Evolutionary conservation across 2,329 filamentous ascomycete species (phyloP).

Genomic region (Xylariaceae sp.): DNA sequence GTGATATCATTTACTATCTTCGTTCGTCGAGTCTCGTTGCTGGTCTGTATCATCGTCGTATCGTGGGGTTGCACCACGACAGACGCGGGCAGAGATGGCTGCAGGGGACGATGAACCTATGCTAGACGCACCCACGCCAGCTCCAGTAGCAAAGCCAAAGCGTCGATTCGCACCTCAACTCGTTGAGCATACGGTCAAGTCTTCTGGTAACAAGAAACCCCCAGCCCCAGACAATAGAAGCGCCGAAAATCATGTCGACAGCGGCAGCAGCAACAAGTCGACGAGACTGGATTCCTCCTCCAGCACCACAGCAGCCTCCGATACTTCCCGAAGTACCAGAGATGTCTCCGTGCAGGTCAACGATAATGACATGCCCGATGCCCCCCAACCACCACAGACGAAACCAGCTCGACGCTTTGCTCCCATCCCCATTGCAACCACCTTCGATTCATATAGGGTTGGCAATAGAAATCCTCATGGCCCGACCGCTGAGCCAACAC

Average conservation of each 20-base stretch:
- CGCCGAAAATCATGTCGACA: not conserved
- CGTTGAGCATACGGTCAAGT: slow-evolving; percentile 33
- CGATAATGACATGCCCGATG: slow-evolving; percentile 27
- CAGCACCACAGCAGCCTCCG: slow-evolving; percentile 2
- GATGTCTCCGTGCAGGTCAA: slow-evolving; percentile 31
- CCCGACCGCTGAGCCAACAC: slow-evolving; percentile 57
- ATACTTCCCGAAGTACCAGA: slow-evolving; percentile 23
- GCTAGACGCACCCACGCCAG: slow-evolving; percentile 2
- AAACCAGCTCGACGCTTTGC: slow-evolving; percentile 53
- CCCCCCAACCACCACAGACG: slow-evolving; percentile 17
- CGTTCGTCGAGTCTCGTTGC: too few species aligned
- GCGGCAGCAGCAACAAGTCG: slow-evolving; percentile 13
- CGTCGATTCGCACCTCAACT: slow-evolving; percentile 34
- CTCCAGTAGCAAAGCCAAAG: slow-evolving; percentile 27
- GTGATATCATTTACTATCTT: too few species aligned
- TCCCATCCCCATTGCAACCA: slow-evolving; percentile 71
- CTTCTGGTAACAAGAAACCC: slow-evolving; percentile 16
- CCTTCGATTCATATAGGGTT: slow-evolving; percentile 57
- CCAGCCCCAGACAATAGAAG: not conserved
- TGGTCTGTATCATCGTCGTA: too few species aligned
- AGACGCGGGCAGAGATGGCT: not conserved
- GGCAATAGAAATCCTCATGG: slow-evolving; percentile 39
- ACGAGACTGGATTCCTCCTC: not conserved
- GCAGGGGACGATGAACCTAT: not conserved
- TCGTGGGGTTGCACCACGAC: too few species aligned